Evolutionary conservation across 129 eudicot species (phyloP), one percentile per base, ranked within the genome.

Genomic region (Centella asiatica): DNA sequence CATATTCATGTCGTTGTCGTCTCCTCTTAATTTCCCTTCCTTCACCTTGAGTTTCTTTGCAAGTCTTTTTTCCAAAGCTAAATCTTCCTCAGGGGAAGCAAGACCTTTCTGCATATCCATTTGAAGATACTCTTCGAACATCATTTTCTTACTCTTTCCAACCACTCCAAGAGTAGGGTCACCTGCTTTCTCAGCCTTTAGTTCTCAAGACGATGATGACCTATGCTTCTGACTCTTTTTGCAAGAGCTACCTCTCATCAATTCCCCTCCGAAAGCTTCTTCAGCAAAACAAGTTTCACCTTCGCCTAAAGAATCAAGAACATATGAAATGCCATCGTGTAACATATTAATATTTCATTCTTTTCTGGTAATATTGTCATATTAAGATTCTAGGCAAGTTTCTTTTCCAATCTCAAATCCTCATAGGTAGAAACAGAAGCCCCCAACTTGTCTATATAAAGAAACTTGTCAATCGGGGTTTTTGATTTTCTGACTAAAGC

Each of bases 31-130:
- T 80, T 77, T 84, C 66, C 89, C 86, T 26, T 63, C 49, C 61
- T 84, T 84, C 55, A 84, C 80, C 69, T 81, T 87, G 64, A 87
- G 84, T 44, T 76, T 87, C 70, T 87, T 87, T 6, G 90, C 84
- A 42, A 86, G 86, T 70, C 66, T 78, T 62, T 73, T 72, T 70
- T 85, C 85, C 65, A 78, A 66, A 23, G 64, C 82, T 37, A 81
- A 47, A 78, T 78, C 87, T 64, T 81, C 79, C 52, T 78, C 72
- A 4, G 77, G 78, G 40, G 80, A 65, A 46, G 66, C 56, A 39
- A 36, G 58, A 37, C 57, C 84, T 2, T 58, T 57, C 50, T 64
- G 51, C 22, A 62, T 54, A 40, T 81, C 82, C 52, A 58, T 26
- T 62, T 73, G 81, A 65, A 78, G 44, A 66, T 78, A 82, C 46